These are phyloP conservation scores for Coemansia sp. DNA, from an alignment of 192 early-diverging fungal genomes.

Conservation along the genomic window DNA sequence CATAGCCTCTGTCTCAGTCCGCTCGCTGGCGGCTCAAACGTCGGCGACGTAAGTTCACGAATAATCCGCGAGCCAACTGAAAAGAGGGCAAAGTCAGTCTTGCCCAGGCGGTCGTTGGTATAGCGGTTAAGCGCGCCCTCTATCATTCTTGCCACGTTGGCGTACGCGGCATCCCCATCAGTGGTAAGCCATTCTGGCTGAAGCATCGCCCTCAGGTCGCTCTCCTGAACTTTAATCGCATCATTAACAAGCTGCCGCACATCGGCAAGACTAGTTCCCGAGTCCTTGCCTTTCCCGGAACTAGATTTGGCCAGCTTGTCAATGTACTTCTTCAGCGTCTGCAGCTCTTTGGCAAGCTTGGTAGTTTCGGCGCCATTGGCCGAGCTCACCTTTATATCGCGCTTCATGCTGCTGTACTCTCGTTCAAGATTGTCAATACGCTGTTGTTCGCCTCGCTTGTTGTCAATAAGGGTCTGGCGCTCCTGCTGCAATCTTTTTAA, in stretches of 20 bases:
- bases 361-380: constrained; percentile 16
- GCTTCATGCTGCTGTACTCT: constrained; percentile 37
- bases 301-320: constrained; percentile 36
- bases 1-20: constrained; percentile 22
- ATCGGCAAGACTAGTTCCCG: constrained; percentile 21
- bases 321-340: constrained; percentile 27
- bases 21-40: constrained; percentile 49
- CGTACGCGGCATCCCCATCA: constrained; percentile 42
- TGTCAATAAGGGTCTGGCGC: constrained; percentile 25
- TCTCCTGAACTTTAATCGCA: constrained; percentile 39
- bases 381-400: constrained; percentile 28
- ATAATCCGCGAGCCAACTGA: constrained; percentile 67
- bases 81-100: constrained; percentile 68
- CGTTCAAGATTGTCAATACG: constrained; percentile 47
- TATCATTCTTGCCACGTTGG: constrained; percentile 55
- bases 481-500: constrained; percentile 41
- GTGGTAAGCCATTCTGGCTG: constrained; percentile 39
- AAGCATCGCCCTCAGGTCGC: constrained; percentile 35
- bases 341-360: constrained; percentile 28
- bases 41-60: constrained; percentile 59
- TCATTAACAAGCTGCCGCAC: constrained; percentile 41
- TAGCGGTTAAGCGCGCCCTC: constrained; percentile 62
- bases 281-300: constrained; percentile 13
- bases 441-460: constrained; percentile 37
- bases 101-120: constrained; percentile 57